phyloP scores from a whole-genome alignment of 164 flowering plant genomes.

The Cinnamomum micranthum region DNA sequence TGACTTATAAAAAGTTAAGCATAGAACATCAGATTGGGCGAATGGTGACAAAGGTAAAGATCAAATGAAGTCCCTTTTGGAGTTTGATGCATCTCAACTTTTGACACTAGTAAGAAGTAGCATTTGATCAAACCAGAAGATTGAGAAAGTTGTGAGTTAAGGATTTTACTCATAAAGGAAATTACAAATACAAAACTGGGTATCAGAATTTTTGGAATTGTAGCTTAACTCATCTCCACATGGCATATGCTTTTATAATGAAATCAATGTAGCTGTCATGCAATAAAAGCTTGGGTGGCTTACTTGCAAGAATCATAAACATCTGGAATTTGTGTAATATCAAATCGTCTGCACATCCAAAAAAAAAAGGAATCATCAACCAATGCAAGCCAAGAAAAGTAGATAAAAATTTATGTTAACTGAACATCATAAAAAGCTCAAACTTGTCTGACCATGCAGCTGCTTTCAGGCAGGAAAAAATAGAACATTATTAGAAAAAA shows the following conservation, averaged over 20 bases:
- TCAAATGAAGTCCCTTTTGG: no score
- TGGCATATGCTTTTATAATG: neutral
- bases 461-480: no score
- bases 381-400: neutral
- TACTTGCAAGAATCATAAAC: constrained; percentile 99
- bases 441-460: neutral
- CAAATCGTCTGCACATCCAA: constrained; percentile 72
- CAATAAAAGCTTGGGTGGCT: constrained; percentile 23
- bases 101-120: no score
- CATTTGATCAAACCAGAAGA: no score
- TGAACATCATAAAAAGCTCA: neutral
- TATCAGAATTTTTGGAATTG: neutral
- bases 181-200: neutral
- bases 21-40: no score
- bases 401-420: neutral
- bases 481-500: neutral
- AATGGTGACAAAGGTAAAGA: no score
- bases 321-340: constrained; percentile 98
- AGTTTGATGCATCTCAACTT: no score
- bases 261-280: neutral
- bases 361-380: constrained; percentile 3
- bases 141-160: no score
- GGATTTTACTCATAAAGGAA: neutral
- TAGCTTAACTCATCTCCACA: neutral
- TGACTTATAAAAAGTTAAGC: no score